Conservation (phyloP, 75 land plant genomes). For the Larix kaempferi region DNA sequence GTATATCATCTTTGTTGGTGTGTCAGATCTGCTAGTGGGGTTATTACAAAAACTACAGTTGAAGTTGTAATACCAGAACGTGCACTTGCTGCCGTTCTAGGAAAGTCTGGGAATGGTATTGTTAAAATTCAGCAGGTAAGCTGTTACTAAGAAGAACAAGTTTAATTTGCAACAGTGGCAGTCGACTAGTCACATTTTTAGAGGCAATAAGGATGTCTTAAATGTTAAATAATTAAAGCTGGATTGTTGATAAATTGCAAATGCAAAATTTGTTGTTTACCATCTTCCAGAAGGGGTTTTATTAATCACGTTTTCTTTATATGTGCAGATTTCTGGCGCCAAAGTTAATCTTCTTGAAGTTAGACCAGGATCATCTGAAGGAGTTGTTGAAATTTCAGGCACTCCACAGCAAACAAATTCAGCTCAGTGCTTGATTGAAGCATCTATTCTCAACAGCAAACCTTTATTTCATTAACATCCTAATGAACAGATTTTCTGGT, state of each 20-base stretch:
- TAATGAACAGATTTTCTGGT: too few relatives aligned
- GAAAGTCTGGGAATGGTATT: slow-evolving; percentile 58
- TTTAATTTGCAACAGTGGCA: background rate
- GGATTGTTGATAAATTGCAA: background rate
- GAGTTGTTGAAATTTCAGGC: slow-evolving; percentile 77
- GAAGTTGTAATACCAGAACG: slow-evolving; percentile 70
- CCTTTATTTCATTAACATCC: slow-evolving; percentile 9
- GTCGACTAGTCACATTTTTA: background rate
- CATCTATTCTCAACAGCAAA: slow-evolving; percentile 66
- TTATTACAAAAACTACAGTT: slow-evolving; percentile 59
- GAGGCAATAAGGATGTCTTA: background rate
- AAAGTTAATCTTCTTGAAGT: slow-evolving; percentile 59
- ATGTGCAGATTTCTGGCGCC: slow-evolving; percentile 78
- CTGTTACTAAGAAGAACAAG: background rate
- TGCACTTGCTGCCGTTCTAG: slow-evolving; percentile 47
- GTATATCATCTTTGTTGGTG: too few relatives aligned
- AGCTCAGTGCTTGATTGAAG: slow-evolving; percentile 77
- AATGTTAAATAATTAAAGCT: background rate
- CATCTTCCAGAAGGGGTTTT: background rate
- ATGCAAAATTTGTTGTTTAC: background rate
- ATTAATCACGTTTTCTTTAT: background rate
- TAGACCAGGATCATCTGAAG: slow-evolving; percentile 38
- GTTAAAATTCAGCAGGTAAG: slow-evolving; percentile 66
- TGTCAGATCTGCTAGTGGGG: slow-evolving; percentile 16
- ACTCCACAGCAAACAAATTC: slow-evolving; percentile 79